Evolutionary conservation across 2,329 filamentous ascomycete species (phyloP), one percentile per base, ranked within the genome.

Genomic region (Fusarium clavum): DNA sequence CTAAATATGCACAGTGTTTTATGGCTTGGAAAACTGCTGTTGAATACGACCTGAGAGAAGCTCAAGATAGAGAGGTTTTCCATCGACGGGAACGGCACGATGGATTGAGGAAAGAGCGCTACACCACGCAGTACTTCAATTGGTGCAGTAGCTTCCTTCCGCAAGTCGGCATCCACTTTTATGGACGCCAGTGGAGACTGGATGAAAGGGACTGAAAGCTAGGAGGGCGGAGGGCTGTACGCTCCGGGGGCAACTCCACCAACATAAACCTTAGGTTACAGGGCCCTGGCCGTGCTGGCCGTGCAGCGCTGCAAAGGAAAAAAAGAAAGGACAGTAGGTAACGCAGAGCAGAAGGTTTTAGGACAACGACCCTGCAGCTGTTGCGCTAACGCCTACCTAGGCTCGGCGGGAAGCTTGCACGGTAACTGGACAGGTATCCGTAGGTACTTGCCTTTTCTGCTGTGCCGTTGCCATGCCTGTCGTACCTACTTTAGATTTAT

Each of bases 221-320:
- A 38, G 16, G 32, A 73, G 73, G 56, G 59, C 46, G 16, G 32
- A 73, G 73, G 56, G 59, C 46, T 49, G 63, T 34, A 41, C 51
- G 46, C 30, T 40, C 54, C 38, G 43, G 54, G 30, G 49, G 49
- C 49, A n/a, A 20, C 24, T 52, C 69, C 58, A 57, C 52, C 59
- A 52, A 48, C 56, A 24, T 25, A 49, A 61, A 45, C 55, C 64
- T 56, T 69, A 52, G 49, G 32, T 41, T 27, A 24, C 32, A 52
- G 32, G 49, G 70, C 57, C 54, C 52, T 56, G 57, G 52, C 46
- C 32, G 34, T 22, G 32, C 52, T 56, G 57, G 57, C 46, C 32
- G 24, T 22, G 32, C 34, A n/a, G 22, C 12, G 48, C 32, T 38
- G 32, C 18, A 38, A 38, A 16, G 18, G 32, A 38, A 20, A 27